Base-by-base conservation (phyloP, 495 filamentous ascomycete genomes). In the Elaphomyces granulatus region DNA sequence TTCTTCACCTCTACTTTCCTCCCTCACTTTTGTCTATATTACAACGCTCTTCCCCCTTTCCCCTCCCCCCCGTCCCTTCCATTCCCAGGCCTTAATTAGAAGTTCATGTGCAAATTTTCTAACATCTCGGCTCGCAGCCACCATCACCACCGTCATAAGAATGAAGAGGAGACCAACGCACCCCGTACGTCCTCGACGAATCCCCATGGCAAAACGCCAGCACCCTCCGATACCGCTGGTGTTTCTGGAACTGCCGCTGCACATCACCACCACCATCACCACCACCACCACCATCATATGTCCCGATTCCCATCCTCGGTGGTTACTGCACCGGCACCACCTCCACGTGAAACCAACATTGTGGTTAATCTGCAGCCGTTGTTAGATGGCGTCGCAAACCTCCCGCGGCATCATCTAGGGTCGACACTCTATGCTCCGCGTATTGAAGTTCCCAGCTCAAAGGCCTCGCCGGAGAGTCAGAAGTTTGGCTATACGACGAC, bases 321-420 rank as follows among this genome's bases (percentile, higher is more conserved):
- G 41, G 48, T 56, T 38, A 49, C 53, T 14, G 46, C 58, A 8
- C 54, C 66, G 1, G 41, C 60, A 14, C 51, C 66, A 14, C 63
- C 69, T 51, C 47, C 66, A n/a, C 75, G 74, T 6, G 75, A 82
- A 44, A 74, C 73, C 34, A 75, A 71, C 32, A 71, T 65, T 3
- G 69, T 66, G 12, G 71, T 87, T 37, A 74, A 71, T 9, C 77
- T 78, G 2, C 68, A 83, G 45, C 67, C 70, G 0, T 67, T 93
- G 1, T 49, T 92, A 18, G 71, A 84, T 3, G 76, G 68, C 23
- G 74, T 87, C 8, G 69, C 76, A 1, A 58, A 81, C 37, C 69
- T 75, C 7, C 79, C 81, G 3, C 81, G 87, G 2, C 67, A 70
- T n/a, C 86, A 95, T 48, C 72, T 95, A 8, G 87, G 87, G 48